Base-by-base conservation (phyloP, 208 protist species). In the Leishmania lainsoni region DNA sequence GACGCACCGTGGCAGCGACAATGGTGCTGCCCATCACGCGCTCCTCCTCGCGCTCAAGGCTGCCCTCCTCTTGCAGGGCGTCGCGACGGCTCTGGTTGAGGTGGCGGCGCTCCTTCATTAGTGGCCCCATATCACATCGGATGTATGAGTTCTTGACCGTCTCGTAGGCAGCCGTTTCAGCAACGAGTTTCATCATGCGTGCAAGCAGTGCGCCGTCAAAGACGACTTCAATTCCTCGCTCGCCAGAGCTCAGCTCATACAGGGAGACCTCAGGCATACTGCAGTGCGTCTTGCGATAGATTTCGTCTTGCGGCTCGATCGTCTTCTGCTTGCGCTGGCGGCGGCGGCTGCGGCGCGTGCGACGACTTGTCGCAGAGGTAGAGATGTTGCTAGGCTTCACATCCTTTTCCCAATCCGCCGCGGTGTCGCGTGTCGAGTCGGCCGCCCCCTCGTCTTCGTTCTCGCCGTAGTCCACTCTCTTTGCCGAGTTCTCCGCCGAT, bases 71-170 rank as follows among this genome's bases (percentile, higher is more conserved):
- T 78, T 93, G 87, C 74, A 92, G 76, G 0, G 79, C 85, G 49
- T 92, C 87, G 75, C 88, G 87, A 81, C 91, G 84, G 20, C 71
- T 65, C 81, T 90, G 86, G 49, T 87, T 59, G 17, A 92, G 79
- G 70, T 92, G 87, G 0, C 91, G 91, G 14, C 92, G 92, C 76
- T 95, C 94, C 86, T 95, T 92, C 80, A 95, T 87, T 42, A 97
- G 81, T 2, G 91, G 91, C 22, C 91, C 86, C 59, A 95, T 75
- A 81, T 97, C 92, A 69, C 92, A 95, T 32, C 94, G 92, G 22
- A 97, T 86, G 66, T 91, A 92, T 29, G 79, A 81, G 81, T 89
- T 87, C 83, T 90, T 90, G 45, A 97, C 90, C 10, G 86, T 93
- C 75, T 97, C 94, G 70, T 91, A 90, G 1, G 86, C 80, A 39